Percentiles rank a stretch among this genome's conserved stretches.
Evolutionary conservation across 139 green algal genomes (phyloP).

Genomic region (Asterochloris erici): DNA sequence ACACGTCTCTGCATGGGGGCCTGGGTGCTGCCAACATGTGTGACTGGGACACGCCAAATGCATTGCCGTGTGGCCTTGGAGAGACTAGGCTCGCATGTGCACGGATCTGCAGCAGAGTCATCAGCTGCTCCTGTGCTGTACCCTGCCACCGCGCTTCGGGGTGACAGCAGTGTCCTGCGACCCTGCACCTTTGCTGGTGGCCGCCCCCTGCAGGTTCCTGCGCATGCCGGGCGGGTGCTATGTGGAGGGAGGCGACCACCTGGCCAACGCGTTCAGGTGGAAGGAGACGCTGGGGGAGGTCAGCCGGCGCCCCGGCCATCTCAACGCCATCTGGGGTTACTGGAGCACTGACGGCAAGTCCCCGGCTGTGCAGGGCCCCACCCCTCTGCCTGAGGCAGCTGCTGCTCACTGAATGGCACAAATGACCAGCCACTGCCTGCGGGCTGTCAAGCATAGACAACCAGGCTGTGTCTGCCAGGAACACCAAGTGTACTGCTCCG

Average conservation of each 20-base stretch:
- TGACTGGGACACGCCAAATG: neutral
- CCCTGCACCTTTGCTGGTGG: neutral
- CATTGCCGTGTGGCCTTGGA: too few species aligned
- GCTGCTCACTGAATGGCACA: too few species aligned
- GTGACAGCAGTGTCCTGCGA: neutral
- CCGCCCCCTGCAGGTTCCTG: constrained; percentile 34
- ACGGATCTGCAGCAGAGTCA: too few species aligned
- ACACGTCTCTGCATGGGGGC: neutral
- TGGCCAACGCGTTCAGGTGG: constrained; percentile 54
- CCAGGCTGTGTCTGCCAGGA: too few species aligned
- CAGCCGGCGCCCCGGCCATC: constrained; percentile 52
- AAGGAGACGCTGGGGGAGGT: constrained; percentile 37
- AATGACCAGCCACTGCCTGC: too few species aligned
- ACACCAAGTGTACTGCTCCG: too few species aligned
- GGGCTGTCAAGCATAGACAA: too few species aligned
- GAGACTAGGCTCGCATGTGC: too few species aligned
- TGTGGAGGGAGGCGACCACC: constrained; percentile 47
- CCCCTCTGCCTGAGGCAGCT: too few species aligned
- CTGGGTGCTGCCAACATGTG: neutral
- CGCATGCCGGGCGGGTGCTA: constrained; percentile 68
- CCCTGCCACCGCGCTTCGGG: too few species aligned
- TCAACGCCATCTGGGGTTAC: constrained; percentile 64
- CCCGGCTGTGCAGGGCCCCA: too few species aligned
- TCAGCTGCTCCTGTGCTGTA: too few species aligned
- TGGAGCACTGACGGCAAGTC: constrained; percentile 58